phyloP scores from a whole-genome alignment of 2,329 filamentous ascomycete genomes.

The Fusarium algeriense region DNA sequence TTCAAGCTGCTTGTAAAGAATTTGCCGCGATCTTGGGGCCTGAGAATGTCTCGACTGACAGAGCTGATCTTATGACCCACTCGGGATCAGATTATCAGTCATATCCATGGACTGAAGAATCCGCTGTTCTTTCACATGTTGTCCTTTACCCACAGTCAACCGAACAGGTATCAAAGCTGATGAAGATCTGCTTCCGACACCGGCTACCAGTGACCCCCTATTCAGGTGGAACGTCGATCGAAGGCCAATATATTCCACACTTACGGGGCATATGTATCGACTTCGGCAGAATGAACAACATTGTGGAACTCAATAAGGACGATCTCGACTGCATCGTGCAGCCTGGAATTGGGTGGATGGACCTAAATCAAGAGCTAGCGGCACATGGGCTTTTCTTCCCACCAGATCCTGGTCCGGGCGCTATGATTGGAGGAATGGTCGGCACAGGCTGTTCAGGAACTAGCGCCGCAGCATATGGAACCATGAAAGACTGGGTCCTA shows the following conservation, averaged over 20 bases:
- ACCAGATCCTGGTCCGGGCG: constrained; percentile 80
- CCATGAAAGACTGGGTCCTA: constrained; percentile 89
- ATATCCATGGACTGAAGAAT: constrained; percentile 21
- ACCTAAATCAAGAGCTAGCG: constrained; percentile 78
- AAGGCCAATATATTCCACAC: constrained; percentile 90
- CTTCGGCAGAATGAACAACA: constrained; percentile 86
- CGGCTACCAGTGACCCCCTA: constrained; percentile 87
- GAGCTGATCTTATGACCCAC: constrained; percentile 6
- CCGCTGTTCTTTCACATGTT: not conserved
- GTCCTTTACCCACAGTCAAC: constrained; percentile 78
- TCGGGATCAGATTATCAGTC: constrained; percentile 35
- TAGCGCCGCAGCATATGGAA: constrained; percentile 83
- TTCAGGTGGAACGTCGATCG: constrained; percentile 86
- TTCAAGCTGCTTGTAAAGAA: constrained; percentile 4
- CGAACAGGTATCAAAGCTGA: constrained; percentile 78
- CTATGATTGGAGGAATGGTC: constrained; percentile 86
- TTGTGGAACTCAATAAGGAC: constrained; percentile 81
- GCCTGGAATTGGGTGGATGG: constrained; percentile 90
- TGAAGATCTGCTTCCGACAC: constrained; percentile 77
- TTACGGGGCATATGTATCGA: constrained; percentile 89
- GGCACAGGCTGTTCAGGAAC: constrained; percentile 83
- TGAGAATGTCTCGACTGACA: constrained; percentile 17
- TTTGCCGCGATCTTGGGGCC: constrained; percentile 4
- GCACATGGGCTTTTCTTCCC: constrained; percentile 88
- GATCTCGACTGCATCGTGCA: constrained; percentile 96